Evolutionary conservation across 345 rosid genomes (phyloP).

Genomic region (Crucihimalaya himalaica): DNA sequence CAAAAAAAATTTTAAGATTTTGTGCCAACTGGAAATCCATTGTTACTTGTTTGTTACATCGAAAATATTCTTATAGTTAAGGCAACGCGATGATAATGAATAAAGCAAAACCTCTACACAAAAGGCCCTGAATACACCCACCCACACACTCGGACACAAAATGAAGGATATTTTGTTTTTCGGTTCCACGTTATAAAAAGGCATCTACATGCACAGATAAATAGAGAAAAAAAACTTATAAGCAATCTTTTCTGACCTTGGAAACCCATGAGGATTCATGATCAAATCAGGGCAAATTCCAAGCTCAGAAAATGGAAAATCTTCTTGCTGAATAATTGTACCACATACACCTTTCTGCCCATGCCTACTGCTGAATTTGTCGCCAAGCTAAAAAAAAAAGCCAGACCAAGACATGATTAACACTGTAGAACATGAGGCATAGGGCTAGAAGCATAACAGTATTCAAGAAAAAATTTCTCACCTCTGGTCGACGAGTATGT

Average conservation of each 20-base stretch:
- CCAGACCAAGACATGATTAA: constrained; percentile 10
- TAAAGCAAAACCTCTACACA: not conserved
- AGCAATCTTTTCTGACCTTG: constrained; percentile 54
- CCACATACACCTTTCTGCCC: constrained; percentile 99
- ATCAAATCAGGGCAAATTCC: constrained; percentile 97
- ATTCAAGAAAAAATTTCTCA: constrained; percentile 30
- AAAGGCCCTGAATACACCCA: constrained; percentile 6
- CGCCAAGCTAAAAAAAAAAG: constrained; percentile 64
- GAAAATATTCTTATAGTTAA: not conserved
- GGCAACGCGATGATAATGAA: not conserved
- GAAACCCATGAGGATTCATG: constrained; percentile 99
- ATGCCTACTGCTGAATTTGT: constrained; percentile 97
- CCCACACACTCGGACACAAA: not conserved
- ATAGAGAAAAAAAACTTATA: not conserved
- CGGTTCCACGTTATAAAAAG: not conserved
- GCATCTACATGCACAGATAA: constrained; percentile 9
- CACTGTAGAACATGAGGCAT: constrained; percentile 12
- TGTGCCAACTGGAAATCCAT: not conserved
- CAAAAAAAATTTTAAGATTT: not conserved
- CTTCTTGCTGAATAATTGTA: constrained; percentile 90
- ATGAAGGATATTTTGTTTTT: not conserved
- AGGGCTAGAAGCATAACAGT: constrained; percentile 12
- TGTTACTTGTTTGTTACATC: not conserved
- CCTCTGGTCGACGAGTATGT: constrained; percentile 98
- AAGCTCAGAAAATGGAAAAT: constrained; percentile 93